phyloP scores from a whole-genome alignment of 2,329 filamentous ascomycete genomes.

The Scorias spongiosa region DNA sequence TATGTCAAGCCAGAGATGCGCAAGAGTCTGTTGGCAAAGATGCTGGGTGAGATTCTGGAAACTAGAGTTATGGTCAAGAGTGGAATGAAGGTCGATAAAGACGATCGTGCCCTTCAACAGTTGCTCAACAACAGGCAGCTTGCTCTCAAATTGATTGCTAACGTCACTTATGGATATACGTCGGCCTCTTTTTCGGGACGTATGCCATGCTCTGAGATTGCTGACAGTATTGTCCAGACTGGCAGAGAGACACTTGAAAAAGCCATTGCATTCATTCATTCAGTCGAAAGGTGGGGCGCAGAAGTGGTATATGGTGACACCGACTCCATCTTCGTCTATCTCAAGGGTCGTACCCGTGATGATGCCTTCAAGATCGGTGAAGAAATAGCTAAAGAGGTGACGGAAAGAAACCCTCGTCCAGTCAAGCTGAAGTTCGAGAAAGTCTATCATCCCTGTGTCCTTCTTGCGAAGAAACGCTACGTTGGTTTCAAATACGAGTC shows the following conservation, averaged over 20 bases:
- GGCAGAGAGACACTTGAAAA: constrained; percentile 88
- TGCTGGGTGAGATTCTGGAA: constrained; percentile 90
- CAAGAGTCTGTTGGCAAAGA: constrained; percentile 84
- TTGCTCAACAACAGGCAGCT: constrained; percentile 87
- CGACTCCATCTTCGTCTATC: constrained; percentile 80
- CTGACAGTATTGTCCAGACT: constrained; percentile 94
- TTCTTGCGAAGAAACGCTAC: constrained; percentile 94
- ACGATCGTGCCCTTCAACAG: constrained; percentile 71
- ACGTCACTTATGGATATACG: constrained; percentile 96
- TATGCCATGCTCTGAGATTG: constrained; percentile 96
- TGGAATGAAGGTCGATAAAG: constrained; percentile 86
- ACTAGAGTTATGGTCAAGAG: constrained; percentile 96
- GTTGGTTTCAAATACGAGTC: constrained; percentile 95
- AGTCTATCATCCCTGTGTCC: constrained; percentile 86
- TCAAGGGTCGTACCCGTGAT: constrained; percentile 72
- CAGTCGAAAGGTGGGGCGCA: constrained; percentile 71
- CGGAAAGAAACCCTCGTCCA: constrained; percentile 75
- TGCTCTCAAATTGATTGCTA: constrained; percentile 90
- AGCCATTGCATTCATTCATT: constrained; percentile 84
- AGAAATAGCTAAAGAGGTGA: constrained; percentile 79
- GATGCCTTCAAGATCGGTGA: constrained; percentile 86
- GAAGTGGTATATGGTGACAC: constrained; percentile 98
- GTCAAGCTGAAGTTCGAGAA: constrained; percentile 98
- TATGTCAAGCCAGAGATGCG: constrained; percentile 74
- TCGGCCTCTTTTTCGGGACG: constrained; percentile 92